A percentile compares a stretch with the other conserved stretches of the same genome.
Conservation (phyloP, 768 basidiomycete species). For the Russula emetica region DNA sequence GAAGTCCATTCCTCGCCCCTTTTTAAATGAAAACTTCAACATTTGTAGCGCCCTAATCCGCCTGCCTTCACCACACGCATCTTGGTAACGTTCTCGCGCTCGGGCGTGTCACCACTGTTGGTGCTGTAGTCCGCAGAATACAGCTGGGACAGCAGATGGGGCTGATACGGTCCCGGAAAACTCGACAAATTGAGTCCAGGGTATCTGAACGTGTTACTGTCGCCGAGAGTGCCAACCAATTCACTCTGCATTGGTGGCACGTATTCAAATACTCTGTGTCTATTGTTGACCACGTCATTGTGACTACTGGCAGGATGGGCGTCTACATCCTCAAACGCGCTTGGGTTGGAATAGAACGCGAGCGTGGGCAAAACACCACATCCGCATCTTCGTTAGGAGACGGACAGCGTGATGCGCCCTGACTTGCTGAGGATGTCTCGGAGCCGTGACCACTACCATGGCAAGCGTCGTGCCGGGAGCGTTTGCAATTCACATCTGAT, state of each 20-base stretch:
- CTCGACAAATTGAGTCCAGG: constrained; percentile 38
- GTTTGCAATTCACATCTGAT: constrained; percentile 83
- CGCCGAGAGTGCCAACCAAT: constrained; percentile 45
- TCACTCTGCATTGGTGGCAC: constrained; percentile 44
- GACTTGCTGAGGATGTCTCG: constrained; percentile 74
- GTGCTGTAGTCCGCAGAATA: constrained; percentile 54
- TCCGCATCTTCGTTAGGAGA: constrained; percentile 52
- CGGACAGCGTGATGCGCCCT: constrained; percentile 66
- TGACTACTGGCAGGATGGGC: constrained; percentile 44
- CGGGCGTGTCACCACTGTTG: constrained; percentile 45
- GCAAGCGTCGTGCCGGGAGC: constrained; percentile 75
- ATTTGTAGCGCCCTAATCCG: no score
- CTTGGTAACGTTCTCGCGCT: constrained; percentile 36
- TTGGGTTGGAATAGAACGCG: constrained; percentile 54
- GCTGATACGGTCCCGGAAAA: constrained; percentile 72
- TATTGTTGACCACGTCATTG: constrained; percentile 35
- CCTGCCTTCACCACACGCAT: constrained; percentile 57
- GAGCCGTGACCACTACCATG: constrained; percentile 39
- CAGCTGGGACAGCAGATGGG: constrained; percentile 60
- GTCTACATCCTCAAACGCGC: constrained; percentile 15
- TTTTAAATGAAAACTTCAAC: no score
- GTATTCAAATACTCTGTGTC: constrained; percentile 35
- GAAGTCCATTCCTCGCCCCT: no score
- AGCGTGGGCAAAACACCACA: constrained; percentile 51
- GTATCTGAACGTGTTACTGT: constrained; percentile 32